phyloP scores from a whole-genome alignment of 1,139 yeast genomes.

The Protomyces arabidopsidicola region DNA sequence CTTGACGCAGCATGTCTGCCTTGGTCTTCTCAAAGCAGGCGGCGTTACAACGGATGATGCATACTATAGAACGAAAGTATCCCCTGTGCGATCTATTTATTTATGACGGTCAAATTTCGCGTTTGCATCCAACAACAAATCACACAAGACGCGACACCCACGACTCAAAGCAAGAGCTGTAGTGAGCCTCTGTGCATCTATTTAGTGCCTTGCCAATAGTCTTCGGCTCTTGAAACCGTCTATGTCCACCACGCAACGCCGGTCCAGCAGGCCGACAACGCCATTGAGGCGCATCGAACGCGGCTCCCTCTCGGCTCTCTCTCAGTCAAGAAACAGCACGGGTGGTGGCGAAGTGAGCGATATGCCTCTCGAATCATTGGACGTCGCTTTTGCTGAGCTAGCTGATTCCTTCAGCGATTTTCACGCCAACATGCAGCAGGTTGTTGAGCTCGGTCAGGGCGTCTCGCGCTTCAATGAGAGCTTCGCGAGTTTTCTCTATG shows the following conservation, averaged over 20 bases:
- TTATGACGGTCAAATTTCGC: too few species aligned
- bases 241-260: background rate
- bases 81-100: too few species aligned
- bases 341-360: conserved; percentile 27
- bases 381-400: conserved; percentile 42
- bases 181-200: too few species aligned
- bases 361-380: conserved; percentile 35
- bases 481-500: conserved; percentile 59
- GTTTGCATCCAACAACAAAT: too few species aligned
- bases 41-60: too few species aligned
- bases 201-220: too few species aligned
- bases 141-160: too few species aligned
- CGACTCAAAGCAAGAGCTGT: too few species aligned
- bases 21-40: too few species aligned
- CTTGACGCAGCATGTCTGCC: too few species aligned
- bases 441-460: conserved; percentile 50
- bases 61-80: too few species aligned
- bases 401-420: conserved; percentile 54
- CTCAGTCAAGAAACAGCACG: conserved; percentile 31
- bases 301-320: conserved; percentile 35
- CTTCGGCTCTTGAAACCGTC: too few species aligned
- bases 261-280: conserved; percentile 34
- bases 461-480: conserved; percentile 56
- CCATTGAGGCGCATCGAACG: conserved; percentile 36
- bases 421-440: conserved; percentile 50